These are phyloP conservation scores for Acanthamoeba lugdunensis DNA, from an alignment of 208 protist species.

Conservation along the genomic window DNA sequence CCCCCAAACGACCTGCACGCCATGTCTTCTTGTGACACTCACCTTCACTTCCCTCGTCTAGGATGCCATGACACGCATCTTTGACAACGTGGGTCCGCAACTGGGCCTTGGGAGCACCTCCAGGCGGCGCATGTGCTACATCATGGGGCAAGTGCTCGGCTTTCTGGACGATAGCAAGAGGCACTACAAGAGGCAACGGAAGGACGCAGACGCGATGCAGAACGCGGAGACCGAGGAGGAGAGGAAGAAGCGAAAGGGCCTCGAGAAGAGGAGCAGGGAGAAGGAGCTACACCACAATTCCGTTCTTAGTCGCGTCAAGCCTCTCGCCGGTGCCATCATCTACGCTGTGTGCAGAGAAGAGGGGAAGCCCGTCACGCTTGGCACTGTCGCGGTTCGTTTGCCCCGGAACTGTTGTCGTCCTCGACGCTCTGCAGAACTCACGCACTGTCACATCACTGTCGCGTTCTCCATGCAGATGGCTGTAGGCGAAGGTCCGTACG, in stretches of 20 bases:
- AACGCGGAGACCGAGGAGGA: not conserved
- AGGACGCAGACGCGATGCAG: not conserved
- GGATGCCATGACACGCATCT: not conserved
- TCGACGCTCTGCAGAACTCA: too few relatives aligned
- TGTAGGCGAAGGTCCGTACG: not conserved
- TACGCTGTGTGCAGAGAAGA: slow-evolving; percentile 13
- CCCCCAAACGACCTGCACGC: not conserved
- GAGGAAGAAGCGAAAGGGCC: not conserved
- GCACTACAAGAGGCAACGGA: not conserved
- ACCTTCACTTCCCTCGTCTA: not conserved
- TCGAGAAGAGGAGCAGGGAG: slow-evolving; percentile 5
- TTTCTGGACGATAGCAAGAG: not conserved
- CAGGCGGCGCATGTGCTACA: not conserved
- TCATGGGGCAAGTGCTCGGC: not conserved
- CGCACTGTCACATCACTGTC: too few relatives aligned
- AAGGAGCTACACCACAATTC: not conserved
- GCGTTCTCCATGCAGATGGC: not conserved
- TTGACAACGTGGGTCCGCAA: not conserved
- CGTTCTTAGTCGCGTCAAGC: not conserved
- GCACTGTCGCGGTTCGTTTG: not conserved
- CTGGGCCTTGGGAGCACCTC: not conserved
- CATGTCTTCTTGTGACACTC: not conserved
- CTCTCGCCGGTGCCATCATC: slow-evolving; percentile 43
- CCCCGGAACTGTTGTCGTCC: too few relatives aligned
- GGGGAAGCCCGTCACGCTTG: not conserved